Conservation (phyloP, 2,329 filamentous ascomycete species). For the Sclerotinia trifoliorum region DNA sequence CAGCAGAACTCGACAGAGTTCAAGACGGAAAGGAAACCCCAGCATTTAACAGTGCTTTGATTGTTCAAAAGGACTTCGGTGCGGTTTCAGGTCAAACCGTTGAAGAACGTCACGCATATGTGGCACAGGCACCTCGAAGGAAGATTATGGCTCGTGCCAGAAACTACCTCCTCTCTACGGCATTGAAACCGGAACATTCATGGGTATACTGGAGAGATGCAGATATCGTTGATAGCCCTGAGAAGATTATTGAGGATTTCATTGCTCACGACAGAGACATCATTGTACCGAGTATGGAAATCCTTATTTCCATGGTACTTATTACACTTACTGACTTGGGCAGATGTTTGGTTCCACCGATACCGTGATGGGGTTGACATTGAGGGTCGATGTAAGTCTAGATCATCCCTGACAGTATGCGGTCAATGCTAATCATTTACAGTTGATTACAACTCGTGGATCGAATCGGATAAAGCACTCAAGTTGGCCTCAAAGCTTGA, state of each 20-base stretch:
- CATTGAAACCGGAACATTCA: constrained; percentile 88
- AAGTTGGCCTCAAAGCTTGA: constrained; percentile 70
- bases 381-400: constrained; percentile 81
- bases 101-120: constrained; percentile 79
- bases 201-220: constrained; percentile 99
- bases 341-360: constrained; percentile 96
- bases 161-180: constrained; percentile 83
- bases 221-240: constrained; percentile 88
- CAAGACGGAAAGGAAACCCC: constrained; percentile 71
- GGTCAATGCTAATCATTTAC: constrained; percentile 26
- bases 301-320: background rate
- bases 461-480: constrained; percentile 83
- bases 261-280: constrained; percentile 91
- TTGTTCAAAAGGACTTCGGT: constrained; percentile 91
- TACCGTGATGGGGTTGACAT: constrained; percentile 77
- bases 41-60: constrained; percentile 79
- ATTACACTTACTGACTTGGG: constrained; percentile 35
- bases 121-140: constrained; percentile 82
- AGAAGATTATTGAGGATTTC: constrained; percentile 89
- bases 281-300: constrained; percentile 81
- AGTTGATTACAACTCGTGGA: constrained; percentile 99
- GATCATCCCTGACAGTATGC: constrained; percentile 31
- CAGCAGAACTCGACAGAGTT: constrained; percentile 81
- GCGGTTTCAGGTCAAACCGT: constrained; percentile 63
- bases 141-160: constrained; percentile 87